A percentile compares a stretch with the other conserved stretches of the same genome.
Conservation (phyloP, 768 basidiomycete genomes). For the Russula emetica region DNA sequence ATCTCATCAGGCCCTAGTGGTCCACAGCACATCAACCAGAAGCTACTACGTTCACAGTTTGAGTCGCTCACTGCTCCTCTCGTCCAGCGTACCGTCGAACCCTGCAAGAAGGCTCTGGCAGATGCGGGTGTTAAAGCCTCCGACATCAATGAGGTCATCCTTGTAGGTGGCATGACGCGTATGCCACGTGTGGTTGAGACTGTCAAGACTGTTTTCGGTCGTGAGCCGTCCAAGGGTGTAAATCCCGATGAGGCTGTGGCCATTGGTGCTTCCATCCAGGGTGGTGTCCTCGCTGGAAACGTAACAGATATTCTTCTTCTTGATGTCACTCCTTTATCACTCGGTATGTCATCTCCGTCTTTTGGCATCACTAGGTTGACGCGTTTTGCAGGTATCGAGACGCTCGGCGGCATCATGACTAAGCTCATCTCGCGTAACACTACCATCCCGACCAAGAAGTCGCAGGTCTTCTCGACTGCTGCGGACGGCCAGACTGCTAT, state of each 20-base stretch:
- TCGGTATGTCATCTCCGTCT: conserved; percentile 52
- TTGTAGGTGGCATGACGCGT: conserved; percentile 98
- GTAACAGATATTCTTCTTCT: conserved; percentile 94
- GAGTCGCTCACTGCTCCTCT: conserved; percentile 79
- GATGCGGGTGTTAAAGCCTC: conserved; percentile 92
- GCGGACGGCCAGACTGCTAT: conserved; percentile 99
- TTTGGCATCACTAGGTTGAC: not conserved
- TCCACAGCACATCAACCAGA: conserved; percentile 95
- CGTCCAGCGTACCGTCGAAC: conserved; percentile 86
- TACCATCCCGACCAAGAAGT: conserved; percentile 99
- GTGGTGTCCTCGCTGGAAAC: conserved; percentile 90
- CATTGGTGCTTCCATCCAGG: conserved; percentile 97
- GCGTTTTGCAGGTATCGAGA: conserved; percentile 73
- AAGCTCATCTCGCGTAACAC: conserved; percentile 98
- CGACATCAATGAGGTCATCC: conserved; percentile 94
- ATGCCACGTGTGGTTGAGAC: conserved; percentile 96
- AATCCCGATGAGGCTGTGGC: conserved; percentile 99
- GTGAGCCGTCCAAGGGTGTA: conserved; percentile 97
- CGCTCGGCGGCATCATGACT: conserved; percentile 99
- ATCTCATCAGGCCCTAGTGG: conserved; percentile 94
- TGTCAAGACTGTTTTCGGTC: conserved; percentile 90
- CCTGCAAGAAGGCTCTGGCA: conserved; percentile 93
- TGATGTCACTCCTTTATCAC: conserved; percentile 94
- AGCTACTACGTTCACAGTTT: conserved; percentile 84
- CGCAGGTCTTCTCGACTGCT: conserved; percentile 95